Base-by-base conservation (phyloP, 2,329 filamentous ascomycete genomes). In the Amauroascus verrucosus region DNA sequence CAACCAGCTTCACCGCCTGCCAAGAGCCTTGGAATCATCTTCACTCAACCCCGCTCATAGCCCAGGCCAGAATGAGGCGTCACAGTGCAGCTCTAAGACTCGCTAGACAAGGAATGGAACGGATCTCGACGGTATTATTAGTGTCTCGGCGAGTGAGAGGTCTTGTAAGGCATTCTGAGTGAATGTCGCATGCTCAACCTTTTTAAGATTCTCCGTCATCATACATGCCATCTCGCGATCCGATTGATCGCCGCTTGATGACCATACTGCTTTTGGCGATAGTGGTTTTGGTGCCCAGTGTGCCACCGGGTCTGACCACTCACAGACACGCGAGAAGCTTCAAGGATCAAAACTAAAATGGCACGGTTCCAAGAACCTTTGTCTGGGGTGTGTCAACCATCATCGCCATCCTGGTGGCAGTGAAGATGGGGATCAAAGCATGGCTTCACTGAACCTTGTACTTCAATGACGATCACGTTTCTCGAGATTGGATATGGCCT, bases 181-280 rank as follows among this genome's bases (percentile, higher is more conserved):
- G 28, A 32, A 11, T 32, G 46, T 53, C 50, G 50, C 50, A 53
- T 53, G 50, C 50, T 53, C 50, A 50, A 51, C 26, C 40, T 3
- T 22, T 40, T 50, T 51, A 9, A 11, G 26, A 1, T 16, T 28
- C 24, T 40, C 40, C 50, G 41, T 46, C 50, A 46, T 47, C 32
- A 16, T 28, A 38, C 43, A 46, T n/a, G 24, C 11, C 18, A 28
- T 13, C n/a, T 24, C 20, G 22, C 35, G 18, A 43, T 30, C 48
- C 35, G 48, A 51, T 51, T 51, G 48, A 46, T 40, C 26, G 41
- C 26, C 38, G 30, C 32, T 35, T 14, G n/a, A n/a, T 11, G 16
- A 35, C 48, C 38, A 51, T 44, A 6, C 48, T 51, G 38, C 40
- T 18, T 51, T 35, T 2, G 48, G 30, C 48, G 48, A 41, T 51